Conservation (phyloP, 78 protist genomes). For the Dictyostelium intermedium region DNA sequence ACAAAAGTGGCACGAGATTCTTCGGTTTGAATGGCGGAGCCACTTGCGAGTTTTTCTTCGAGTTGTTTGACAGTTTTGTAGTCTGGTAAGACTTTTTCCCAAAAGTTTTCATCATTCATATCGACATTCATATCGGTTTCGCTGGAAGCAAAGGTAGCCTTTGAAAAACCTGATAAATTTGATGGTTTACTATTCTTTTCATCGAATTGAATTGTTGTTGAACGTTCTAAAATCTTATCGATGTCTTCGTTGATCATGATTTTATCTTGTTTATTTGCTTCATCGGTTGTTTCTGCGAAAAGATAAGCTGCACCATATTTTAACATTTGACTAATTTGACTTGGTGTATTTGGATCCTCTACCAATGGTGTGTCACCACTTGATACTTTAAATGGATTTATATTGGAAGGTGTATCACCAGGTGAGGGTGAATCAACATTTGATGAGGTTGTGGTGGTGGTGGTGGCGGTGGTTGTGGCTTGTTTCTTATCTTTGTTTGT, state of each 20-base stretch:
- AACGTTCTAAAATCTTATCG: slow-evolving; percentile 82
- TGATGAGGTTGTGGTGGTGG: not conserved
- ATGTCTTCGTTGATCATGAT: slow-evolving; percentile 78
- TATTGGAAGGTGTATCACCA: not conserved
- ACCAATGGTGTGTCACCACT: not conserved
- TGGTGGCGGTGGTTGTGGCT: not conserved
- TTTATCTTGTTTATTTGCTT: slow-evolving; percentile 33
- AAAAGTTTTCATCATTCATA: slow-evolving; percentile 87
- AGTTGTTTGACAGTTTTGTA: slow-evolving; percentile 76
- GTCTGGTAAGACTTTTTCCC: slow-evolving; percentile 86
- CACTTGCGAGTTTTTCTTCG: slow-evolving; percentile 47
- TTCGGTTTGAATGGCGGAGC: not conserved
- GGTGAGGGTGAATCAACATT: not conserved
- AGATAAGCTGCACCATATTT: slow-evolving; percentile 87
- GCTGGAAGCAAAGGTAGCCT: slow-evolving; percentile 76
- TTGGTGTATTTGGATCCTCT: slow-evolving; percentile 39
- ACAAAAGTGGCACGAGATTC: slow-evolving; percentile 46
- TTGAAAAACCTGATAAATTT: slow-evolving; percentile 69
- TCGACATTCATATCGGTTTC: slow-evolving; percentile 74
- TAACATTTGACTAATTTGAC: slow-evolving; percentile 81
- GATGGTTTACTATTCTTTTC: slow-evolving; percentile 21
- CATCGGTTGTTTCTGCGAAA: slow-evolving; percentile 45
- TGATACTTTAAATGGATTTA: not conserved
- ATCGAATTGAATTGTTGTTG: slow-evolving; percentile 59
- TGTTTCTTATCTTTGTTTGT: slow-evolving; percentile 25